phyloP scores from a whole-genome alignment of 1,284 basidiomycete genomes.

The Coriolopsis trogii region DNA sequence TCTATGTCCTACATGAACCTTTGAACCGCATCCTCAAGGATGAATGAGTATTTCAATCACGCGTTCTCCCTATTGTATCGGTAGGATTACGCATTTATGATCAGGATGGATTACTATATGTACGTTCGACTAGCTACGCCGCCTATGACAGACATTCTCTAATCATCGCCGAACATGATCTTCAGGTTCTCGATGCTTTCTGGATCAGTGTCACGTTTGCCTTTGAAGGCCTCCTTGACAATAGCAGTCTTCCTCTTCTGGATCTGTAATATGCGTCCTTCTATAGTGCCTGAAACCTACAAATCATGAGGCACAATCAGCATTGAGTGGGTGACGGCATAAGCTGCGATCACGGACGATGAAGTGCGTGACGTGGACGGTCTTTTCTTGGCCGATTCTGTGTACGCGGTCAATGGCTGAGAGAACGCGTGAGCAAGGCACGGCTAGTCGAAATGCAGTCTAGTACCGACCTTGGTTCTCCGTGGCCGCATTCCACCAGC shows the following conservation, averaged over 20 bases:
- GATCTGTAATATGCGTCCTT: conserved; percentile 84
- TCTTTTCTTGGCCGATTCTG: conserved; percentile 81
- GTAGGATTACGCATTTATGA: background rate
- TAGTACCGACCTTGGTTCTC: conserved; percentile 79
- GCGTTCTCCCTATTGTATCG: too few relatives aligned
- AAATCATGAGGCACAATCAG: background rate
- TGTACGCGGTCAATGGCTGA: conserved; percentile 81
- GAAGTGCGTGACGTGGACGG: conserved; percentile 90
- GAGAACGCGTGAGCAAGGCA: conserved; percentile 22
- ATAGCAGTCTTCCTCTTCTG: conserved; percentile 89
- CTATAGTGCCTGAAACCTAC: conserved; percentile 73
- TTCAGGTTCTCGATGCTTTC: conserved; percentile 79
- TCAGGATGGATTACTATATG: background rate
- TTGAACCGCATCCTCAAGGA: too few relatives aligned
- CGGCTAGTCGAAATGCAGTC: conserved; percentile 14
- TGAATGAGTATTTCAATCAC: too few relatives aligned
- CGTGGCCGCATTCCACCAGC: conserved; percentile 93
- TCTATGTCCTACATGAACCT: too few relatives aligned
- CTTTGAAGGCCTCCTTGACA: conserved; percentile 77
- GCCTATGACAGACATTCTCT: background rate
- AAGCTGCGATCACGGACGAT: conserved; percentile 60
- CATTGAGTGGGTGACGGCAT: background rate
- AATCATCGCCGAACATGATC: conserved; percentile 66
- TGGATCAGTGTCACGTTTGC: conserved; percentile 49
- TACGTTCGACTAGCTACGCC: background rate